Evolutionary conservation across 2,329 filamentous ascomycete genomes (phyloP).

Genomic region (Botryotinia calthae): DNA sequence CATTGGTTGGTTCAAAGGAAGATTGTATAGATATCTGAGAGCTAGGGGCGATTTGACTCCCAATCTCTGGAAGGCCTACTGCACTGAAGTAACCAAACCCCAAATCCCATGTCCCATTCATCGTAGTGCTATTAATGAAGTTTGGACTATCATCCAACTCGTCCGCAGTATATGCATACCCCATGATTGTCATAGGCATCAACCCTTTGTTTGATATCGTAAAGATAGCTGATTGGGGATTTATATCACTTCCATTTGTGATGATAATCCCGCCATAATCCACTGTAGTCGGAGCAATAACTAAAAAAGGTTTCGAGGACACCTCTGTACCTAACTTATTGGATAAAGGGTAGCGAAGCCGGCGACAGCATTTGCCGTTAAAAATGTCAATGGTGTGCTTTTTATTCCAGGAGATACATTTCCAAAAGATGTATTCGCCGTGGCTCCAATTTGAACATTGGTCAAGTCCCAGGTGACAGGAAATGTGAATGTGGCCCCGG

Average conservation of each 20-base stretch:
- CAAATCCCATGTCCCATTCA: slow-evolving; percentile 30
- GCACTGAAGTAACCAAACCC: slow-evolving; percentile 29
- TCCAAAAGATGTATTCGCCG: slow-evolving; percentile 24
- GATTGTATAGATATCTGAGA: slow-evolving; percentile 32
- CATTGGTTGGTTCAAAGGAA: slow-evolving; percentile 36
- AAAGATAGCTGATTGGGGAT: slow-evolving; percentile 33
- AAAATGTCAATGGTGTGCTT: slow-evolving; percentile 39
- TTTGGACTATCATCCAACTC: slow-evolving; percentile 28
- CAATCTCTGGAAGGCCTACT: slow-evolving; percentile 31
- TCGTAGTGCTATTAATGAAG: slow-evolving; percentile 31
- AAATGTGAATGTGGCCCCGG: slow-evolving; percentile 39
- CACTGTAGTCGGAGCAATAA: slow-evolving; percentile 37
- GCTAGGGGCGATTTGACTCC: slow-evolving; percentile 32
- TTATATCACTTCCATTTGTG: slow-evolving; percentile 20
- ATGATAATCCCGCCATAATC: slow-evolving; percentile 15
- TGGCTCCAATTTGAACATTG: slow-evolving; percentile 23
- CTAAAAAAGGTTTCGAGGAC: slow-evolving; percentile 37
- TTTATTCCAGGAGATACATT: slow-evolving; percentile 38
- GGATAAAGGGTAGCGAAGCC: slow-evolving; percentile 40
- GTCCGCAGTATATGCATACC: slow-evolving; percentile 37
- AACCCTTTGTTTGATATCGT: slow-evolving; percentile 40
- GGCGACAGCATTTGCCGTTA: slow-evolving; percentile 39
- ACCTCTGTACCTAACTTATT: slow-evolving; percentile 41
- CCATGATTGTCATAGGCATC: slow-evolving; percentile 37
- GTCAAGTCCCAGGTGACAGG: slow-evolving; percentile 40